Evolutionary conservation across 495 filamentous ascomycete species (phyloP).

Genomic region (Penicillium canescens): DNA sequence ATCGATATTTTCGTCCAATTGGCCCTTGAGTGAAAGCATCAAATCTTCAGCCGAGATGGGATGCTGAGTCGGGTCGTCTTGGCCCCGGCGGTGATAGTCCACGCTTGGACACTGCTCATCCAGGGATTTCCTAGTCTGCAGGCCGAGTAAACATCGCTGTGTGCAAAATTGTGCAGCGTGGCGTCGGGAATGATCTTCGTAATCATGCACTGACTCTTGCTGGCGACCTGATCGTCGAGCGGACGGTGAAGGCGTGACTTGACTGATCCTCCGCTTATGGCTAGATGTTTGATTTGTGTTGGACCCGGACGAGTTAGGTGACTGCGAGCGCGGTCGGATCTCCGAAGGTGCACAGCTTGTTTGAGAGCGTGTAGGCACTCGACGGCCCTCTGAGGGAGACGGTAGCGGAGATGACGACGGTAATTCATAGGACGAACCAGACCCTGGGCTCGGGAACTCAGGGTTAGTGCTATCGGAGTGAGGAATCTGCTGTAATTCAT

Average conservation of each 20-base stretch:
- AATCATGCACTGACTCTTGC: slow-evolving; percentile 5
- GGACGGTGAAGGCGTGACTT: slow-evolving; percentile 19
- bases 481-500: slow-evolving; percentile 19
- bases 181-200: slow-evolving; percentile 5
- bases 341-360: slow-evolving; percentile 15
- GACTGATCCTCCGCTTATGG: slow-evolving; percentile 27
- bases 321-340: too few relatives aligned
- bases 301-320: slow-evolving; percentile 19
- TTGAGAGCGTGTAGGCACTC: slow-evolving; percentile 23
- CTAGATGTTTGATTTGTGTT: slow-evolving; percentile 21
- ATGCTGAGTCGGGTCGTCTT: slow-evolving; percentile 14
- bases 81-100: slow-evolving; percentile 23
- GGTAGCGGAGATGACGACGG: slow-evolving; percentile 19
- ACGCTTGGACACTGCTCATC: slow-evolving; percentile 47
- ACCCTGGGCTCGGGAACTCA: slow-evolving; percentile 17
- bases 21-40: slow-evolving; percentile 16
- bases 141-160: slow-evolving; percentile 45
- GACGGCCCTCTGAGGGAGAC: slow-evolving; percentile 13
- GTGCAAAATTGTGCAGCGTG: slow-evolving; percentile 39
- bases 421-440: slow-evolving; percentile 19
- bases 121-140: slow-evolving; percentile 31
- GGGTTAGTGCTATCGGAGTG: slow-evolving; percentile 15
- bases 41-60: slow-evolving; percentile 14
- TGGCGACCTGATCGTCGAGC: slow-evolving; percentile 14
- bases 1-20: slow-evolving; percentile 32